Conservation (phyloP, 179 eudicot genomes). For the Silene coronaria region DNA sequence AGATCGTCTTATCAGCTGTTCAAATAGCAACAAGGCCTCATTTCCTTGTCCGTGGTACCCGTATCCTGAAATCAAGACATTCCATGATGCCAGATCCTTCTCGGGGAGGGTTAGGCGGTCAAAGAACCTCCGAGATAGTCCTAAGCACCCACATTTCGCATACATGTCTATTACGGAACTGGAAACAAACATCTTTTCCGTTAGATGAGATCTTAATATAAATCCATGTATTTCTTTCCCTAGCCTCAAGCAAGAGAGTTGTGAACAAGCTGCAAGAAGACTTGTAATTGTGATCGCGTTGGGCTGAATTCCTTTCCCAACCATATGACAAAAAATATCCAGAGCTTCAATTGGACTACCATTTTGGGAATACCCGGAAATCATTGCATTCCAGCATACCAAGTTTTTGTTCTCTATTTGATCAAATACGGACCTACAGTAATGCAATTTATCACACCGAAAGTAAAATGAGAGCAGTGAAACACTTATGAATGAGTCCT, state of each 20-base stretch:
- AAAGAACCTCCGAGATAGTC: conserved; percentile 44
- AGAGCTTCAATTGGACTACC: conserved; percentile 49
- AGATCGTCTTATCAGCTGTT: conserved; percentile 35
- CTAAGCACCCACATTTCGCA: conserved; percentile 58
- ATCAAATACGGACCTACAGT: conserved; percentile 42
- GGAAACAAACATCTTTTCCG: conserved; percentile 34
- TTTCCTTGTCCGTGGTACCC: conserved; percentile 61
- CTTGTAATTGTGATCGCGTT: conserved; percentile 41
- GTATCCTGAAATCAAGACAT: conserved; percentile 61
- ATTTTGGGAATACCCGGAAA: conserved; percentile 55
- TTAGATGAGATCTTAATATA: conserved; percentile 43
- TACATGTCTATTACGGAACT: conserved; percentile 68
- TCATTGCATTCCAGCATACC: conserved; percentile 71
- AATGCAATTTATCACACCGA: conserved; percentile 33
- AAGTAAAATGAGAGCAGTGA: conserved; percentile 55
- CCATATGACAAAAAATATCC: conserved; percentile 39
- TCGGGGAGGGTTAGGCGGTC: conserved; percentile 25
- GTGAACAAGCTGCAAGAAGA: conserved; percentile 54
- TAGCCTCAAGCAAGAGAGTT: conserved; percentile 48
- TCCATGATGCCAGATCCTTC: conserved; percentile 49
- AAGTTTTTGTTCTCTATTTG: conserved; percentile 29
- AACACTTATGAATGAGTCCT: conserved; percentile 37
- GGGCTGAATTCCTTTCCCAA: conserved; percentile 27
- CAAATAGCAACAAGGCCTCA: conserved; percentile 46
- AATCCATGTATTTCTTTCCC: conserved; percentile 59